Evolutionary conservation across 208 protist species (phyloP).

Genomic region (Crithidia expoeki): DNA sequence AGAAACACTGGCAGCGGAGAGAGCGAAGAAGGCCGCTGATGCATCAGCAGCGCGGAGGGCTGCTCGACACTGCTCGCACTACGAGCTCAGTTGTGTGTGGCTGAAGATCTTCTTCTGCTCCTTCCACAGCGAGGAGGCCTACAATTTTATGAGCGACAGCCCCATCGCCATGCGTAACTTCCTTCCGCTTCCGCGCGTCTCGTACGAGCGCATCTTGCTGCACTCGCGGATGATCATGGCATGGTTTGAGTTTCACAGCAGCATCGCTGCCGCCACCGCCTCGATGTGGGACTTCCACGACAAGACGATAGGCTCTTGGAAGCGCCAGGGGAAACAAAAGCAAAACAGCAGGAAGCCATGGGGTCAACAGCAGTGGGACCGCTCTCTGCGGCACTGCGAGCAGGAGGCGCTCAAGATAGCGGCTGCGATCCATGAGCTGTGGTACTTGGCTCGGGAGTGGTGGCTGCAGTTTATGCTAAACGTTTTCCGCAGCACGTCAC

Average conservation of each 20-base stretch:
- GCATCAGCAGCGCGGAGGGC: not conserved
- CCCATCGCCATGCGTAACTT: slow-evolving; percentile 22
- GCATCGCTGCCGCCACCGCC: not conserved
- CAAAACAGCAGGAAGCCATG: not conserved
- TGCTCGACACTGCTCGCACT: not conserved
- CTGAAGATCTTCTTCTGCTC: slow-evolving; percentile 9
- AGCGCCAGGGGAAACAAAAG: not conserved
- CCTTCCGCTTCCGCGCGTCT: slow-evolving; percentile 12
- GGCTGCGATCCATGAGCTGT: slow-evolving; percentile 17
- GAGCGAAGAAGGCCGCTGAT: not conserved
- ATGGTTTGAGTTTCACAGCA: slow-evolving; percentile 13
- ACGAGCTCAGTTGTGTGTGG: slow-evolving; percentile 3
- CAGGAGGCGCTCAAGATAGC: slow-evolving; percentile 17
- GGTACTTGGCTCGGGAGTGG: slow-evolving; percentile 10
- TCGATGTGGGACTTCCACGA: slow-evolving; percentile 11
- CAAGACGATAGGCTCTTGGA: not conserved
- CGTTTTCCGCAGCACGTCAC: not conserved
- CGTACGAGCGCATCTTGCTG: slow-evolving; percentile 13
- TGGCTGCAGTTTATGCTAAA: slow-evolving; percentile 3
- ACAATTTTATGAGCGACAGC: slow-evolving; percentile 21
- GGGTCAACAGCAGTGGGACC: not conserved
- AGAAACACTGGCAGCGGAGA: not conserved
- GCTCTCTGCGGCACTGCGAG: slow-evolving; percentile 20
- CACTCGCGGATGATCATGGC: slow-evolving; percentile 2
- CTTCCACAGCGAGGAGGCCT: slow-evolving; percentile 12